phyloP scores from a whole-genome alignment of 2,329 filamentous ascomycete species.

The Rutstroemia sydowiana region DNA sequence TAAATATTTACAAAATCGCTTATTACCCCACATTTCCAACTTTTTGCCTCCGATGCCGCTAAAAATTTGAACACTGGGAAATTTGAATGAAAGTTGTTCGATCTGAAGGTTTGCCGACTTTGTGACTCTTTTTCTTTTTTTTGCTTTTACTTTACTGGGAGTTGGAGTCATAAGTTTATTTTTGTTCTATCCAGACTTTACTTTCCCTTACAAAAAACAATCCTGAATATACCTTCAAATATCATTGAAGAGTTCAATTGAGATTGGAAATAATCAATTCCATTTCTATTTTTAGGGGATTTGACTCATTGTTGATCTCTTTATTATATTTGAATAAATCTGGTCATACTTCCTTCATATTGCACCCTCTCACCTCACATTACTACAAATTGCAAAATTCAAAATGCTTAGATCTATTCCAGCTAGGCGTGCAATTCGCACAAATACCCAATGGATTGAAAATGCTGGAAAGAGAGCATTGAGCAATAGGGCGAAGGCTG shows the following conservation, averaged over 20 bases:
- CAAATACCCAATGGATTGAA: constrained; percentile 23
- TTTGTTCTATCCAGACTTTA: too few relatives aligned
- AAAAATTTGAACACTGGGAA: constrained; percentile 1
- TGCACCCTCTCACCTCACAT: constrained; percentile 1
- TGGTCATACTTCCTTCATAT: too few relatives aligned
- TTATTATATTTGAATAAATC: too few relatives aligned
- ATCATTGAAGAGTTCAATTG: too few relatives aligned
- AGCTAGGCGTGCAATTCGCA: constrained; percentile 40
- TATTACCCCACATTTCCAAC: constrained; percentile 10
- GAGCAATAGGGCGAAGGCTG: constrained; percentile 32
- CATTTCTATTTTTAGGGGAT: too few relatives aligned
- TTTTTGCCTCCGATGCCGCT: constrained; percentile 12
- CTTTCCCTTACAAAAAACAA: too few relatives aligned
- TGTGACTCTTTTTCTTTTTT: neutral
- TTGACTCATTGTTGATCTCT: too few relatives aligned
- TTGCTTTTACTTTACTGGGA: too few relatives aligned
- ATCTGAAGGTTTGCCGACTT: neutral
- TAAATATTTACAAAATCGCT: neutral
- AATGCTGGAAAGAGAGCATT: constrained; percentile 1
- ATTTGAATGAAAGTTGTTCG: neutral
- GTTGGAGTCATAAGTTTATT: too few relatives aligned
- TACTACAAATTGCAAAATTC: neutral
- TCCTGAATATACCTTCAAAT: too few relatives aligned
- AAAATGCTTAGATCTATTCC: constrained; percentile 43
- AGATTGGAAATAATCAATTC: too few relatives aligned